A percentile compares a stretch with the other conserved stretches of the same genome.
These are phyloP conservation scores for Tanacetum coccineum DNA, from an alignment of 129 eudicot species.

Conservation along the genomic window DNA sequence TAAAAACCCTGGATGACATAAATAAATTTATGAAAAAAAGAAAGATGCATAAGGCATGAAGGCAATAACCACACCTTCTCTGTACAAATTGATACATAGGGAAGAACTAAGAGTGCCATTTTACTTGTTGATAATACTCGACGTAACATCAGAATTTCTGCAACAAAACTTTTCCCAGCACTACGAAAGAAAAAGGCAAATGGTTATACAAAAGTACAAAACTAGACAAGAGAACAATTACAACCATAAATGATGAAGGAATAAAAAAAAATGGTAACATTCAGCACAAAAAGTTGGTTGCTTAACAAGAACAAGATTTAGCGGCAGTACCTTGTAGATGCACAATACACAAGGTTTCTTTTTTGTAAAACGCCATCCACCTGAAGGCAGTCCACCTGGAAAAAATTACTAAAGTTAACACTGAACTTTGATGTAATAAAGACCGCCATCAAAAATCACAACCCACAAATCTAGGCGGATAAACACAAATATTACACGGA, in stretches of 20 bases:
- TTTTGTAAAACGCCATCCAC: slow-evolving; percentile 88
- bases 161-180: slow-evolving; percentile 99
- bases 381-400: slow-evolving; percentile 96
- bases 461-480: too few relatives aligned
- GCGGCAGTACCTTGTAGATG: slow-evolving; percentile 76
- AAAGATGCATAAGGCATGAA: neutral
- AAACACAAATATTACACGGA: too few relatives aligned
- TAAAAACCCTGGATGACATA: neutral
- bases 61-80: slow-evolving; percentile 60
- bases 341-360: slow-evolving; percentile 96
- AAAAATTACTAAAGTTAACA: slow-evolving; percentile 13
- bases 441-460: too few relatives aligned
- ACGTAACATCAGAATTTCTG: slow-evolving; percentile 90
- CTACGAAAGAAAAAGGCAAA: slow-evolving; percentile 35
- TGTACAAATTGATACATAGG: slow-evolving; percentile 92
- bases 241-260: slow-evolving; percentile 4
- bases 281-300: slow-evolving; percentile 3
- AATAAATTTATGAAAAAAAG: neutral
- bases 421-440: neutral
- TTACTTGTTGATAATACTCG: slow-evolving; percentile 73
- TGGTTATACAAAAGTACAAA: slow-evolving; percentile 14
- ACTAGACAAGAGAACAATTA: neutral
- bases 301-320: slow-evolving; percentile 8
- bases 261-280: neutral
- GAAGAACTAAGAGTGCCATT: slow-evolving; percentile 93